Evolutionary conservation across 257 asterid genomes (phyloP), one percentile per base, ranked within the genome.

Genomic region (Ocimum tenuiflorum): DNA sequence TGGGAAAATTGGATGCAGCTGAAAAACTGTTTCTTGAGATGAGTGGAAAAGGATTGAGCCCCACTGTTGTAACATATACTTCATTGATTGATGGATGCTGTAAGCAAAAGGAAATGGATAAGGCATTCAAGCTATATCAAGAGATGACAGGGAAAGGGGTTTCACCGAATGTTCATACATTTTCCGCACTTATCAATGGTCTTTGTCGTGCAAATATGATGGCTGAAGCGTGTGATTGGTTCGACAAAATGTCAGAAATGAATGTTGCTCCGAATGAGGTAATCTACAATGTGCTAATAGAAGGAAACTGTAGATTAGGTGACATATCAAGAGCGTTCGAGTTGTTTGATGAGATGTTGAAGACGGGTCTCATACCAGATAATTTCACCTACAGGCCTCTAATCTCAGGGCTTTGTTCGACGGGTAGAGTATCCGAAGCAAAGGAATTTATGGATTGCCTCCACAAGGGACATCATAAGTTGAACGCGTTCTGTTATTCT

Each of bases 61-160:
- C 94, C n/a, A 88, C 85, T 38, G 97, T 87, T 60, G 94, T 92
- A 45, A 89, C 97, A 3, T 92, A 89, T 61, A 92, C 96, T 3
- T 85, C 95, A 24, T 77, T 92, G 80, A 84, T 92, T 36, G 96
- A 84, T 67, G 97, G 95, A 22, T 92, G 80, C 57, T 83, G 89
- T 62, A 86, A 82, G 81, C 85, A 78, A 73, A 78, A 78, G 19
- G 81, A 83, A 59, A 78, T 81, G 38, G 80, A 81, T 42, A 78
- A 85, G 86, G 97, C 96, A 20, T 77, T 89, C 55, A 52, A 78
- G 65, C 67, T 87, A 33, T 87, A 84, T 82, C 87, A 86, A 48
- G 90, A 89, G 84, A 92, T 92, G 99, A 80, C 79, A 0, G 89
- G 83, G 2, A 87, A 86, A 74, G 97, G 94, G 63, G 83, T 87